Base-by-base conservation (phyloP, 2,329 filamentous ascomycete genomes). In the Xylaria sp. region DNA sequence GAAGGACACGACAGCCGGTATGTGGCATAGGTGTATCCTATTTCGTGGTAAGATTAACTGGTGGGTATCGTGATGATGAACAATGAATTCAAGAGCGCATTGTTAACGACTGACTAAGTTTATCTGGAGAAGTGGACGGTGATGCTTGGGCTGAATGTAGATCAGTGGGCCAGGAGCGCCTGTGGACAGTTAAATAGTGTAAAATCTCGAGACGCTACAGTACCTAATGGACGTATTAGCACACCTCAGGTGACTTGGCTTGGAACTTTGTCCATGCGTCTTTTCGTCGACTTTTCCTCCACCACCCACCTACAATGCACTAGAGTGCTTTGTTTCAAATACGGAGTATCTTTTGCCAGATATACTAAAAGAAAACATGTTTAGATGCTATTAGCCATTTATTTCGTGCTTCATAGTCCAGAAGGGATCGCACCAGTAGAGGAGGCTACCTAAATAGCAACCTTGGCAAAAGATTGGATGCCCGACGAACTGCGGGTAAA, bases 31-130 rank as follows among this genome's bases (percentile, higher is more conserved):
- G 43, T 56, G 18, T 54, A 39, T 25, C 39, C 5, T 20, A 23
- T 28, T 60, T 48, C 28, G 18, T 66, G n/a, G 18, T 28, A 36
- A 13, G 55, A 36, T 55, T 25, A 31, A 48, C n/a, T 10, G 18
- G 28, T n/a, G 51, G 12, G 46, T 20, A 25, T 49, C 20, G 20
- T 36, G 46, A 49, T 25, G 46, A 49, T 49, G 46, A 49, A 23
- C 10, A 31, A 56, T 46, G 10, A 41, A 48, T 13, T 63, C 8
- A 20, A 63, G 31, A 36, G 12, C 18, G 3, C 13, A 48, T 48
- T 39, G n/a, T 46, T 33, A n/a, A 63, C 13, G 39, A 31, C 43
- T 28, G 54, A 55, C 41, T 46, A 46, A 46, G n/a, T 63, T 63
- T 56, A 63, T 28, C 60, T 41, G 28, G 51, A 51, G 8, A 36